These are phyloP conservation scores for Theobroma cacao DNA, from an alignment of 345 rosid species.

Conservation along the genomic window DNA sequence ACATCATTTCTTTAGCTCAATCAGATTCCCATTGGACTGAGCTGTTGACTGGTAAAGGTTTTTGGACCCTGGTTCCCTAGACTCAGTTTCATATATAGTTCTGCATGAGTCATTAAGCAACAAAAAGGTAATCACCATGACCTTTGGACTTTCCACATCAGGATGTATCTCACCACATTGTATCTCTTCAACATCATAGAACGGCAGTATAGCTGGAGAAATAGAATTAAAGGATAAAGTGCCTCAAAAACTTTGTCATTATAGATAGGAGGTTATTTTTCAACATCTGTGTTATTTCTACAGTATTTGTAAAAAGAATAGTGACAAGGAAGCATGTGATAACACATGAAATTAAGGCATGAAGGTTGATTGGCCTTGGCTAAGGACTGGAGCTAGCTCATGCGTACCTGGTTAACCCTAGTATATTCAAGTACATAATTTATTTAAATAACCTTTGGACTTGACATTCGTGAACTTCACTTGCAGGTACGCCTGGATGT, in stretches of 20 bases:
- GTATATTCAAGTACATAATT: neutral
- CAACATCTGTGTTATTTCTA: neutral
- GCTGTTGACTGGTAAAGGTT: neutral
- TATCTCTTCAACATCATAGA: neutral
- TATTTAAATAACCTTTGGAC: conserved; percentile 12
- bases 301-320: neutral
- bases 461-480: conserved; percentile 16
- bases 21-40: neutral
- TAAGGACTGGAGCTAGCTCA: neutral
- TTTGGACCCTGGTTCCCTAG: neutral
- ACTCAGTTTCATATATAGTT: neutral
- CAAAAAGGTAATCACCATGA: neutral
- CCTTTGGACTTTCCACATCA: neutral
- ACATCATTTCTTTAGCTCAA: neutral
- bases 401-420: conserved; percentile 7
- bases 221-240: neutral
- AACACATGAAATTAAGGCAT: conserved; percentile 1
- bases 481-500: conserved; percentile 85
- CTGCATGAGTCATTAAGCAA: conserved; percentile 4
- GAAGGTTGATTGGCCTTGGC: conserved; percentile 4
- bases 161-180: neutral
- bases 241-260: neutral
- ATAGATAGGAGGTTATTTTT: neutral
- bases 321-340: neutral
- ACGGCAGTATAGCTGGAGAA: conserved; percentile 2